Percentiles rank a stretch among this genome's conserved stretches.
phyloP scores from a whole-genome alignment of 2,329 filamentous ascomycete species.

The Beauveria sp. region DNA sequence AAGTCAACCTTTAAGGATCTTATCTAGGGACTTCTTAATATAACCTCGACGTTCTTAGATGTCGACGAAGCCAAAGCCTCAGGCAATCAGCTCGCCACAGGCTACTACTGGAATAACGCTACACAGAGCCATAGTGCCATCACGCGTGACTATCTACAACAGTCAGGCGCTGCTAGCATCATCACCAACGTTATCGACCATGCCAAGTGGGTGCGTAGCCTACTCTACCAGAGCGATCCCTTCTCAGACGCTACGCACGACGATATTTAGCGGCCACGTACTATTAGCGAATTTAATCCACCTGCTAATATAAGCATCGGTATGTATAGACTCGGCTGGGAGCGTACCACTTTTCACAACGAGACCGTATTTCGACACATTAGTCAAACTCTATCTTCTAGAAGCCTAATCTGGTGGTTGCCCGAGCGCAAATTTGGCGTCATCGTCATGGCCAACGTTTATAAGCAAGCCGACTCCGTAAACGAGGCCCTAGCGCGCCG shows the following conservation, averaged over 20 bases:
- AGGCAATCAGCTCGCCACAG: background rate
- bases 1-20: constrained; percentile 26
- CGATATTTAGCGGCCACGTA: background rate
- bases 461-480: background rate
- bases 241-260: background rate
- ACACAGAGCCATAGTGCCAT: background rate
- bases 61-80: constrained; percentile 12
- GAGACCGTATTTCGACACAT: background rate
- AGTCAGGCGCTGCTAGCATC: background rate
- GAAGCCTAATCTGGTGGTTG: background rate
- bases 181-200: background rate
- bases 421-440: background rate
- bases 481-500: background rate
- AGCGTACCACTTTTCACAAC: background rate
- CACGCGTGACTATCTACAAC: background rate
- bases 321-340: background rate
- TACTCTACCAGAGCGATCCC: background rate
- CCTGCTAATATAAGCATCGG: background rate
- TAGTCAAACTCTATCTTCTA: background rate
- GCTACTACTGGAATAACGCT: background rate
- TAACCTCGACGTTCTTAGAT: constrained; percentile 29
- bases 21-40: constrained; percentile 33
- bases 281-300: background rate
- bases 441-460: background rate
- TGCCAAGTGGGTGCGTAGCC: background rate